A percentile compares a stretch with the other conserved stretches of the same genome.
phyloP scores from a whole-genome alignment of 2,329 filamentous ascomycete genomes.

The Lecanoromycetidae sp. region DNA sequence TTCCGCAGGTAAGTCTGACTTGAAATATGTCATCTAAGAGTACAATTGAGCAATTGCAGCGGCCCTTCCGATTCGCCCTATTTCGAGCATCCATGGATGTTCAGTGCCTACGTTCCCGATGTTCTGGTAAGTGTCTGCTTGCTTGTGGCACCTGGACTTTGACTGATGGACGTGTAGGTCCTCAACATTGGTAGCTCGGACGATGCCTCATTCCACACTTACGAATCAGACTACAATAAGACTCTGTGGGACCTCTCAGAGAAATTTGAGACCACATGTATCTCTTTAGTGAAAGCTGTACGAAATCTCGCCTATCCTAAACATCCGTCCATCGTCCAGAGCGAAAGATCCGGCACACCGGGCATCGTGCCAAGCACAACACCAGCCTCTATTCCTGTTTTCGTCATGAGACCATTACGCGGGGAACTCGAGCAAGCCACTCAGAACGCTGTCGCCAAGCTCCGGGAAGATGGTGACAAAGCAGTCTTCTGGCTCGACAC shows the following conservation, averaged over 20 bases:
- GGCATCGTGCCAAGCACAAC: conserved; percentile 20
- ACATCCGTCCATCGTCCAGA: conserved; percentile 15
- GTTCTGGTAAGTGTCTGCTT: conserved; percentile 22
- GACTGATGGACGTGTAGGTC: conserved; percentile 19
- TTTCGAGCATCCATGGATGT: conserved; percentile 27
- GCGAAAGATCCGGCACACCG: conserved; percentile 8
- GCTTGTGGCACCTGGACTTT: background rate
- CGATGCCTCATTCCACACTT: conserved; percentile 22
- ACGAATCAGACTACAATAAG: conserved; percentile 24
- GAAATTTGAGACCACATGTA: conserved; percentile 26
- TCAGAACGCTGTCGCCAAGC: conserved; percentile 24
- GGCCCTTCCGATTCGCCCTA: conserved; percentile 24
- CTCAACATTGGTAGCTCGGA: conserved; percentile 26
- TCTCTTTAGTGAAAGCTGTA: conserved; percentile 27
- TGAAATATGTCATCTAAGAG: background rate
- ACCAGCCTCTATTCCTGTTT: conserved; percentile 25
- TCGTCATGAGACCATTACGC: conserved; percentile 28
- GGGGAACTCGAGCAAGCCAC: conserved; percentile 26
- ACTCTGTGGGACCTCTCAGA: conserved; percentile 22
- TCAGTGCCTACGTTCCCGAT: conserved; percentile 26
- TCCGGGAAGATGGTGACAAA: conserved; percentile 27
- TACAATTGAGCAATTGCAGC: conserved; percentile 10
- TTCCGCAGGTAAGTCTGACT: conserved; percentile 19
- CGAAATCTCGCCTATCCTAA: conserved; percentile 21
- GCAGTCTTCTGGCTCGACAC: conserved; percentile 31